phyloP scores from a whole-genome alignment of 805 yeast species.

The Myxozyma geophila region DNA sequence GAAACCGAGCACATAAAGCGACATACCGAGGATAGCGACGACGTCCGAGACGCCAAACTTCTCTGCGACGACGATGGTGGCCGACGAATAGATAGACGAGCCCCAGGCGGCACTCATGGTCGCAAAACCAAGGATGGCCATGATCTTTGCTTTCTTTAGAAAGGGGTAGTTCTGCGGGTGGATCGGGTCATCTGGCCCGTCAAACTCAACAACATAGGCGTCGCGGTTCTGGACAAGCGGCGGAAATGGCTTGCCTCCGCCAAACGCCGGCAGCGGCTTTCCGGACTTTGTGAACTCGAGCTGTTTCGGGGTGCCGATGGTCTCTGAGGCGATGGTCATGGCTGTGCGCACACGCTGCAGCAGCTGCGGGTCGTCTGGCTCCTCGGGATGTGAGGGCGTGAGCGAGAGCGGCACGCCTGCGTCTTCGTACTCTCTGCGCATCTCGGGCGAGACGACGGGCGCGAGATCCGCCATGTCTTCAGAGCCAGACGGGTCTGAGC shows the following conservation, averaged over 20 bases:
- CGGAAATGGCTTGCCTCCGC: conserved; percentile 67
- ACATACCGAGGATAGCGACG: conserved; percentile 74
- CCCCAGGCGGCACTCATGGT: conserved; percentile 70
- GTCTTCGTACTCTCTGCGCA: conserved; percentile 16
- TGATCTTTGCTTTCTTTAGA: conserved; percentile 52
- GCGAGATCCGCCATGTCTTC: conserved; percentile 15
- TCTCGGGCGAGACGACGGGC: conserved; percentile 24
- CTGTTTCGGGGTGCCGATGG: conserved; percentile 19
- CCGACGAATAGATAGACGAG: conserved; percentile 79
- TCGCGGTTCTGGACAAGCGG: conserved; percentile 60
- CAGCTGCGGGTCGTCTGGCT: conserved; percentile 16
- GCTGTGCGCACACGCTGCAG: conserved; percentile 27
- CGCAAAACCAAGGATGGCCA: conserved; percentile 53
- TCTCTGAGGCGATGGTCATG: conserved; percentile 26
- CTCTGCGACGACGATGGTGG: conserved; percentile 50
- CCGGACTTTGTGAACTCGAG: conserved; percentile 19
- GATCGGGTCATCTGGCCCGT: conserved; percentile 77
- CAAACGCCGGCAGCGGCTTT: conserved; percentile 57
- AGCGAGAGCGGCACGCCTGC: conserved; percentile 24
- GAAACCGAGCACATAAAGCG: conserved; percentile 88
- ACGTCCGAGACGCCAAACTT: conserved; percentile 65
- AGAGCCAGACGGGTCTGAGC: conserved; percentile 6
- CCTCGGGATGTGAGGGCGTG: conserved; percentile 13
- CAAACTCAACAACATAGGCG: conserved; percentile 68
- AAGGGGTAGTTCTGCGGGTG: conserved; percentile 81